These are phyloP conservation scores for Apiotrichum siamense DNA, from an alignment of 1,284 basidiomycete species.

Conservation along the genomic window DNA sequence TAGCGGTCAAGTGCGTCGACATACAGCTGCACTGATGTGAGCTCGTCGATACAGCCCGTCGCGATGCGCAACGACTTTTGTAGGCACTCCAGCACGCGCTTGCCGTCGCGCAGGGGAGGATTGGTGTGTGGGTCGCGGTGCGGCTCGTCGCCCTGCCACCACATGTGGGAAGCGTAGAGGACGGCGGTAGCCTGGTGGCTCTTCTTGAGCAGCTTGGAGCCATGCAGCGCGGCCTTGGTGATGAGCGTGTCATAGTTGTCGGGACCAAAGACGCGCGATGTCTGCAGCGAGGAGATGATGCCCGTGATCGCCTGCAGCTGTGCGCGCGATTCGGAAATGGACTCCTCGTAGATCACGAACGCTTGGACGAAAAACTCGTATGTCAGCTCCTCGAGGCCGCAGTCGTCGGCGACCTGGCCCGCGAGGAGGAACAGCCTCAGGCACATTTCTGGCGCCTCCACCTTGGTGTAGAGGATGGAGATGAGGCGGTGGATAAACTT, in stretches of 20 bases:
- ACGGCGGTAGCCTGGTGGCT: constrained; percentile 91
- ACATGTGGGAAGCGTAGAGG: constrained; percentile 86
- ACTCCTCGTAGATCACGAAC: constrained; percentile 92
- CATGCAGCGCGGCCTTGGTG: constrained; percentile 90
- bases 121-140: constrained; percentile 31
- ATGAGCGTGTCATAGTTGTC: constrained; percentile 94
- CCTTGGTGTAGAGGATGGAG: constrained; percentile 80
- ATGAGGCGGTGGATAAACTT: constrained; percentile 88
- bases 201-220: constrained; percentile 89
- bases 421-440: constrained; percentile 88
- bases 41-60: constrained; percentile 86
- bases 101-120: constrained; percentile 80
- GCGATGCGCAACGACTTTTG: constrained; percentile 91
- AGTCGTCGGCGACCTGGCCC: constrained; percentile 85
- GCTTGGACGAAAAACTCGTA: constrained; percentile 96
- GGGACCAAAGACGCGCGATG: constrained; percentile 72
- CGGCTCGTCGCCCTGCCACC: constrained; percentile 75
- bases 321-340: constrained; percentile 82
- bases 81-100: constrained; percentile 87
- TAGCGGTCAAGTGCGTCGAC: constrained; percentile 88
- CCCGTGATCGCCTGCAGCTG: constrained; percentile 89
- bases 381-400: constrained; percentile 84
- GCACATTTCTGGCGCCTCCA: constrained; percentile 82
- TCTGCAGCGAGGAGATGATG: constrained; percentile 79
- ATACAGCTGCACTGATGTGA: constrained; percentile 87